phyloP scores from a whole-genome alignment of 148 eudicot species.

The Drosera capensis region DNA sequence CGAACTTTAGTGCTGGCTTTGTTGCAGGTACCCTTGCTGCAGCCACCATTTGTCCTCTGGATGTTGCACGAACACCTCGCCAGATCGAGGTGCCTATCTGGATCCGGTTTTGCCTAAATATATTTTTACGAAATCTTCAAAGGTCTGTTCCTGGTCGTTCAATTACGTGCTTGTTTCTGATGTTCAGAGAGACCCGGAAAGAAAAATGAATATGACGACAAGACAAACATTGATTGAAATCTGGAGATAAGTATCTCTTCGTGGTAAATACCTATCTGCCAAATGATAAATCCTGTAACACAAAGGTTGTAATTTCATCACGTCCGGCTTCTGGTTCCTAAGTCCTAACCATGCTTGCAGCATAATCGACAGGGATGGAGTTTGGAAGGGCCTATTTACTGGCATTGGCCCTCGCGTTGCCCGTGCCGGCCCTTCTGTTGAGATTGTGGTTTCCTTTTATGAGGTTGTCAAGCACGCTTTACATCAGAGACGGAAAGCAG shows the following conservation, averaged over 20 bases:
- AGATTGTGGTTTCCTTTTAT: constrained; percentile 78
- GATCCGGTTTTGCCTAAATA: neutral
- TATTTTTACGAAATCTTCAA: neutral
- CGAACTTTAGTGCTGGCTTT: constrained; percentile 83
- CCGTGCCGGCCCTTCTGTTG: constrained; percentile 93
- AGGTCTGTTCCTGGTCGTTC: neutral
- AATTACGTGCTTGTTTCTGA: neutral
- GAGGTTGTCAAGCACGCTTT: constrained; percentile 70
- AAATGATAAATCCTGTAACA: neutral
- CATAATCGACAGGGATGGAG: constrained; percentile 55
- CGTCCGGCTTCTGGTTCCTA: neutral
- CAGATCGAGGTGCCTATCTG: constrained; percentile 65
- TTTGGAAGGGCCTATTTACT: constrained; percentile 61
- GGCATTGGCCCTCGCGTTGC: constrained; percentile 79
- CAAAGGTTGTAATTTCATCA: neutral
- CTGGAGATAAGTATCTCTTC: constrained; percentile 45
- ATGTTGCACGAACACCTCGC: constrained; percentile 85
- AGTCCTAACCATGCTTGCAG: neutral
- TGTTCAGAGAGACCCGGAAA: constrained; percentile 51
- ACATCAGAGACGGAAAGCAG: constrained; percentile 15
- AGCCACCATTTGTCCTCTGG: constrained; percentile 74
- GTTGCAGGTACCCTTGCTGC: constrained; percentile 84
- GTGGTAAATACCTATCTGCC: neutral
- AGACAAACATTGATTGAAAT: constrained; percentile 63
- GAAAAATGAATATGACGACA: constrained; percentile 70